Evolutionary conservation across 148 eudicot genomes (phyloP), one percentile per base, ranked within the genome.

Genomic region (Rhododendron molle): DNA sequence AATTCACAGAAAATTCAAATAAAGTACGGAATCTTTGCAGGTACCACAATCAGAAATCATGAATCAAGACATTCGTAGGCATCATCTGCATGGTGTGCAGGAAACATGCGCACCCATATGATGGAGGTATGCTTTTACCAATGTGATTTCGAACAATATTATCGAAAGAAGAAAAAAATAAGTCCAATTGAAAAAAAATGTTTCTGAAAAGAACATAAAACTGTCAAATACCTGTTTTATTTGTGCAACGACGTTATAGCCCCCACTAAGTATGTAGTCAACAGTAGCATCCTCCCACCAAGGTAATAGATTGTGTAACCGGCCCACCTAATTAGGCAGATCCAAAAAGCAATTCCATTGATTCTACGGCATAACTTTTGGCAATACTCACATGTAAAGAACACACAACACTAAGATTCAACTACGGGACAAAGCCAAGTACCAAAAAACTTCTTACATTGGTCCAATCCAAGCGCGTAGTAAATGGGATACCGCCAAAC

Each of bases 281-380:
- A 96, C 94, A 50, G 98, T 92, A 80, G 94, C 96, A 87, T 96
- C 96, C 87, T 92, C 96, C 98, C 98, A 96, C 98, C 98, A 96
- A 83, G 98, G 98, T 77, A 90, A 86, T 54, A 93, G 89, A 86
- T 98, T 93, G 82, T 94, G 98, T 89, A 96, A 88, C 32, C 98
- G 96, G 44, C 93, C 96, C 81, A 93, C 91, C 98, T 96, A 89
- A 74, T 50, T 58, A 50, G 43, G 40, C 84, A 81, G 52, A 88
- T 46, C 67, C 54, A 26, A 85, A 73, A 78, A 81, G 74, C 13
- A 79, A 58, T 34, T 26, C 34, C 28, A 1, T 81, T 67, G 44
- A 80, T 7, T 13, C 56, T 58, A 15, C 34, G 40, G n/a, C 10
- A 72, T 8, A 84, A 76, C 72, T 52, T 49, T 18, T n/a, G 49